Percentiles rank a stretch among this genome's conserved stretches.
Conservation (phyloP, 768 basidiomycete species). For the Boletus patriciae region DNA sequence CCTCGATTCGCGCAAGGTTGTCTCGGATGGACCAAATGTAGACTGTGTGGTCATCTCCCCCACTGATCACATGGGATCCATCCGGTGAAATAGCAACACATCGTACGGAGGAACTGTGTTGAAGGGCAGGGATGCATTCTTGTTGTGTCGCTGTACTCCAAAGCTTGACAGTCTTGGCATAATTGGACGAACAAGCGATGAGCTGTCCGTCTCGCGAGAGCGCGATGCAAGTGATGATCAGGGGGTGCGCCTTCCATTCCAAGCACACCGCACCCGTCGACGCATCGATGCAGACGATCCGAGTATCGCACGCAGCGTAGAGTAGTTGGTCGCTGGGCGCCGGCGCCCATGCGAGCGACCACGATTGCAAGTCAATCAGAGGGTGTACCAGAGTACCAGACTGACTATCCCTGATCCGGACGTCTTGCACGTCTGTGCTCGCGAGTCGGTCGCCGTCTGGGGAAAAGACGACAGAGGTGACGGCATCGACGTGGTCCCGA, state of each 20-base stretch:
- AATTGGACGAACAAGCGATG: constrained; percentile 11
- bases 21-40: constrained; percentile 2
- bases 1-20: not conserved
- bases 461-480: constrained; percentile 1
- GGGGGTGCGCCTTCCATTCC: constrained; percentile 7
- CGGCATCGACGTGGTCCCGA: not conserved
- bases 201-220: constrained; percentile 11
- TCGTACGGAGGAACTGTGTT: not conserved
- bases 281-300: not conserved
- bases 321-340: not conserved
- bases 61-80: constrained; percentile 1
- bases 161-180: constrained; percentile 12
- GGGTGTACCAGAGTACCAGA: not conserved
- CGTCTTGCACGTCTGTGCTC: not conserved
- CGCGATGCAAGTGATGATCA: constrained; percentile 7
- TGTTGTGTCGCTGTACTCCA: constrained; percentile 10
- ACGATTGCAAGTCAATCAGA: not conserved
- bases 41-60: not conserved
- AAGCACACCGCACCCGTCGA: not conserved
- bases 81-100: constrained; percentile 1
- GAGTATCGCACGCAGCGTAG: not conserved
- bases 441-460: constrained; percentile 1
- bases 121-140: not conserved
- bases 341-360: constrained; percentile 2
- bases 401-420: not conserved